Evolutionary conservation across 352 stramenopile genomes (phyloP), one percentile per base, ranked within the genome.

Genomic region (Blastocystis sp.): DNA sequence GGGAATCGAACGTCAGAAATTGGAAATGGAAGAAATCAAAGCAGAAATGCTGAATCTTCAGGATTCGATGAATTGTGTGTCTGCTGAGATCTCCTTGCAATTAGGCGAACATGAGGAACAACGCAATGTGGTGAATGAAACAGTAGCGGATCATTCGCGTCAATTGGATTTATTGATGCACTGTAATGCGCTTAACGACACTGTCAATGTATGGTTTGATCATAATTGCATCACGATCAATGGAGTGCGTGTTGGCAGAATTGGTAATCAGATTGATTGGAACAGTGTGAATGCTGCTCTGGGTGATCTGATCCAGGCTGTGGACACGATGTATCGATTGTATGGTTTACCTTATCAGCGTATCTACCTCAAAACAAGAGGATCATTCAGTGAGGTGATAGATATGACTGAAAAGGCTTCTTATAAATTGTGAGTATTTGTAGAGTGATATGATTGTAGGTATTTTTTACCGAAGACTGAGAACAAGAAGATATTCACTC

Each of bases 111-210:
- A 80, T 27, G 49, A 63, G 12, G 51, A 24, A 32, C 24, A 61
- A 54, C 42, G 16, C 43, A 80, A 80, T 52, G 37, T 19, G 12
- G 69, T 39, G 43, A 37, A 29, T 49, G 69, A 80, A 54, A 80
- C 42, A 32, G 43, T 63, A 32, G 42, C 29, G 69, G 49, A 59
- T 16, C 43, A 80, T 52, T 11, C 19, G n/a, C 43, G 52, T 7
- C 69, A 63, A 54, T 49, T 80, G 43, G 43, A 63, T 27, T 27
- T 80, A 19, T 52, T 80, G 43, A 80, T 63, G 69, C 43, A 54
- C 21, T 80, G 69, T 42, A 80, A 80, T 52, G 43, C 69, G 69
- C 43, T 80, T 37, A 80, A 80, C 69, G 69, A 80, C n/a, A 12
- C 46, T 27, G 39, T 80, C 39, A 80, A 59, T 52, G 49, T 80